Conservation (phyloP, 495 filamentous ascomycete genomes). For the Penicillium chermesinum region DNA sequence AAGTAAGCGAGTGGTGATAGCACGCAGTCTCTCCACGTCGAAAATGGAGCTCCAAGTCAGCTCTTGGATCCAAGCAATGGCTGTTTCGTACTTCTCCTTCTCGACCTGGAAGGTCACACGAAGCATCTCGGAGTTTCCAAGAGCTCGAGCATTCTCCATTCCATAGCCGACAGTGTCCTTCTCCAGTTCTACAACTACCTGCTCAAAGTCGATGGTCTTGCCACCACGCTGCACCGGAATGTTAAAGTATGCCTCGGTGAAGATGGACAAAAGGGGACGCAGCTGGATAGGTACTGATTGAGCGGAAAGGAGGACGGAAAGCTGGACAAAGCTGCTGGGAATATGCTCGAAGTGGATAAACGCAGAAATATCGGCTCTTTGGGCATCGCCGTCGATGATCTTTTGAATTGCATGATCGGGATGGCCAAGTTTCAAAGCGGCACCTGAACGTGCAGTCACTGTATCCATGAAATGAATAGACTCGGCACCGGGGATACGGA, state of each 20-base stretch:
- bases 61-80: constrained; percentile 80
- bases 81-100: constrained; percentile 75
- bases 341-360: constrained; percentile 98
- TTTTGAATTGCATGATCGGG: constrained; percentile 68
- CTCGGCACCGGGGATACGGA: constrained; percentile 73
- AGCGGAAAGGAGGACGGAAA: constrained; percentile 73
- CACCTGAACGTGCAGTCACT: constrained; percentile 75
- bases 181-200: constrained; percentile 85
- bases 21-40: constrained; percentile 72
- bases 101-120: constrained; percentile 80
- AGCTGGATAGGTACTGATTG: constrained; percentile 63
- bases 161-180: constrained; percentile 81
- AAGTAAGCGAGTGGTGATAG: constrained; percentile 79
- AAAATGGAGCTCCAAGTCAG: constrained; percentile 85
- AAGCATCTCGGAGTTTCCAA: constrained; percentile 76
- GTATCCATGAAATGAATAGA: constrained; percentile 94
- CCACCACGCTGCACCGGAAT: constrained; percentile 78
- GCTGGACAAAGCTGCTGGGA: constrained; percentile 79
- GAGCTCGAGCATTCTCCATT: constrained; percentile 57
- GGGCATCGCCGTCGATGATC: constrained; percentile 61
- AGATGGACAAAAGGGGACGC: constrained; percentile 78
- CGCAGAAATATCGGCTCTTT: constrained; percentile 54
- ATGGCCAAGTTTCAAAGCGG: constrained; percentile 63
- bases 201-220: constrained; percentile 76
- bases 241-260: constrained; percentile 89